phyloP scores from a whole-genome alignment of 2,329 filamentous ascomycete species.

The Bipolaris sorokiniana region DNA sequence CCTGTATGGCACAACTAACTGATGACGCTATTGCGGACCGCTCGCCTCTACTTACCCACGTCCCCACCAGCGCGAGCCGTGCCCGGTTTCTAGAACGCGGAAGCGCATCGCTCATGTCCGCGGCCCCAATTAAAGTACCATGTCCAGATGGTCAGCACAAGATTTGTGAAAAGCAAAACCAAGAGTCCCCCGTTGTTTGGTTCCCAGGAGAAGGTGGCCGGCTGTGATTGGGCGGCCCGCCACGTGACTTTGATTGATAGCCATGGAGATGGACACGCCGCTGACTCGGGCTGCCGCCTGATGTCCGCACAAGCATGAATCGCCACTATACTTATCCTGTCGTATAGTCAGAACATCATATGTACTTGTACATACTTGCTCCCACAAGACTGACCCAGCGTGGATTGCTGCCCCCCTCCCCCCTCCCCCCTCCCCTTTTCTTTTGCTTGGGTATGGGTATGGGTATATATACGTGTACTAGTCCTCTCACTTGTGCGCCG shows the following conservation, averaged over 20 bases:
- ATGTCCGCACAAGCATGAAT: neutral
- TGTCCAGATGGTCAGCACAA: neutral
- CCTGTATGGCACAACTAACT: constrained; percentile 5
- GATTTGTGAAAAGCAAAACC: neutral
- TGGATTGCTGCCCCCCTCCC: neutral
- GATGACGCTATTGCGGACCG: constrained; percentile 24
- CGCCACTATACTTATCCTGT: too few species aligned
- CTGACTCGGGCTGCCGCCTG: neutral
- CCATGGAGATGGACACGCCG: neutral
- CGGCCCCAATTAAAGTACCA: neutral
- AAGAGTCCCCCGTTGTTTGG: neutral
- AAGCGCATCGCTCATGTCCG: constrained; percentile 12
- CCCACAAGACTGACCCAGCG: neutral
- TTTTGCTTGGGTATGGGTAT: neutral
- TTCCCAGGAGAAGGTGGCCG: neutral
- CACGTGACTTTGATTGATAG: neutral
- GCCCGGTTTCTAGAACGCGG: constrained; percentile 25
- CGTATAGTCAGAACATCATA: too few species aligned
- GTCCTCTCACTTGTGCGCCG: neutral
- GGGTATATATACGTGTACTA: too few species aligned
- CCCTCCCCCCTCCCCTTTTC: neutral
- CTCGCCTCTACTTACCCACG: constrained; percentile 13
- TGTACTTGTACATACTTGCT: too few species aligned
- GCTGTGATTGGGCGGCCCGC: neutral
- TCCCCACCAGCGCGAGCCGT: neutral